Evolutionary conservation across 305 asterid species (phyloP).

Genomic region (Solanum hybrid): DNA sequence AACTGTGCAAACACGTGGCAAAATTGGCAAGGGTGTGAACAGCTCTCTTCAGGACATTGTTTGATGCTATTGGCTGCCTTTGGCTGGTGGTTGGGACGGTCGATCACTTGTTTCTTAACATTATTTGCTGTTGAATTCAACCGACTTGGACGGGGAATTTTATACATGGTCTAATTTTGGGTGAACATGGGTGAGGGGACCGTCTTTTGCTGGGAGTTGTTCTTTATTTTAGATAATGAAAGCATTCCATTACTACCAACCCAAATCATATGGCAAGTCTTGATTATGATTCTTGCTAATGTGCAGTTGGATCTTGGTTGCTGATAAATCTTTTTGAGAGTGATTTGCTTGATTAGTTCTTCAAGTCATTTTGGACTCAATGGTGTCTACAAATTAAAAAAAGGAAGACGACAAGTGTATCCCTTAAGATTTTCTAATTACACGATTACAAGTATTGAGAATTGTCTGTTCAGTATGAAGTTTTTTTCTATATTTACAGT

Average conservation of each 20-base stretch:
- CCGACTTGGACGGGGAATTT: not conserved
- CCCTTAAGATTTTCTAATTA: not conserved
- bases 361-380: not conserved
- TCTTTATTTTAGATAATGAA: not conserved
- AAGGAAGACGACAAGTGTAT: not conserved
- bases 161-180: not conserved
- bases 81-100: not conserved
- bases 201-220: not conserved
- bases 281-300: not conserved
- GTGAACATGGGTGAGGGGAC: not conserved
- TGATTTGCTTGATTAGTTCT: not conserved
- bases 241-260: not conserved
- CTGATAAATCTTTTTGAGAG: not conserved
- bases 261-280: not conserved
- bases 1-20: not conserved
- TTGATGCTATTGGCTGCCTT: not conserved
- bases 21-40: not conserved
- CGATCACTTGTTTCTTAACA: not conserved
- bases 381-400: not conserved
- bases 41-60: not conserved
- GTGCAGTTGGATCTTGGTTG: not conserved
- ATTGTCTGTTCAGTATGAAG: not conserved
- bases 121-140: not conserved
- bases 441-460: not conserved
- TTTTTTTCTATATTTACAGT: not conserved